Base-by-base conservation (phyloP, 495 filamentous ascomycete genomes). In the Penicillium bialowiezense region DNA sequence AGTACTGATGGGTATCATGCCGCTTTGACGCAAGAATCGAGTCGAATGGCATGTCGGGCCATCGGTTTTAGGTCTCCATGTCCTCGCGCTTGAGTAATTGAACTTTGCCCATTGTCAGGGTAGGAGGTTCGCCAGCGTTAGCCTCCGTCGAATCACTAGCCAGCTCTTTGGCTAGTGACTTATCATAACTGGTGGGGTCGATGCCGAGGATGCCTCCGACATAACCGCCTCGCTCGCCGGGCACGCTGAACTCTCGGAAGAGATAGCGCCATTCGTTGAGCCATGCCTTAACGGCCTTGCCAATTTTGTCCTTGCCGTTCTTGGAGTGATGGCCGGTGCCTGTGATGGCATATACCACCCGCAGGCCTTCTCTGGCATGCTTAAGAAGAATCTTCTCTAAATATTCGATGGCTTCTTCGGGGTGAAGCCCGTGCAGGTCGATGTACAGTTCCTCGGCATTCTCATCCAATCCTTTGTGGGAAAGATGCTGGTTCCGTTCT, bases 291-390 rank as follows among this genome's bases (percentile, higher is more conserved):
- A 99, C 82, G 7, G 91, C 89, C 72, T 96, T 97, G 51, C 92
- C 92, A 23, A 99, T 87, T 69, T 99, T 99, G 65, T 99, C 95
- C 67, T 97, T 97, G 54, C 93, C 93, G 60, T 95, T 93, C 75
- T 97, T 97, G 55, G 90, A 95, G 63, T 97, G 95, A 59, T 99
- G 95, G 8, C 92, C 92, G 6, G 93, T 97, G 48, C 93, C 93
- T 3, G 90, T 96, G 59, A 97, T 97, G 38, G 90, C 91, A 58
- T 97, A 99, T 23, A 97, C 79, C 2, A 91, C 86, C n/a, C 79
- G 77, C 36, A 71, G 74, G 41, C 87, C 85, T 40, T 82, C 77
- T 51, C 79, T 61, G 7, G 72, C 76, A 52, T 97, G 90, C 61
- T 93, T 89, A 26, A 89, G 73, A 29, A 98, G 82, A 14, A 95